Evolutionary conservation across 306 rosid species (phyloP).

Genomic region (Medicago ruthenica): DNA sequence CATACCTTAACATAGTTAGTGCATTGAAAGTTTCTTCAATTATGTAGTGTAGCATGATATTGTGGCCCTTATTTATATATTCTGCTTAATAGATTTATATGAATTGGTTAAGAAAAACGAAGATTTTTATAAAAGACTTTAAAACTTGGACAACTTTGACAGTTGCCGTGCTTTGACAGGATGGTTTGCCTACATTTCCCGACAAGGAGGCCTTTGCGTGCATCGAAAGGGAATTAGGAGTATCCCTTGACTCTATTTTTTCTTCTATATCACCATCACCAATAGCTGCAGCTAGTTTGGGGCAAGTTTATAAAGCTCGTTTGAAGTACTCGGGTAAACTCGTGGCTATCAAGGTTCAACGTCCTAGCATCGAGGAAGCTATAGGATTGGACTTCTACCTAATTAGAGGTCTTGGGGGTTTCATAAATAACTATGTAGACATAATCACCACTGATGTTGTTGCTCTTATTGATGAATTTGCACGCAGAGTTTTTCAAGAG

Average conservation of each 20-base stretch:
- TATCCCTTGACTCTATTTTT: constrained; percentile 69
- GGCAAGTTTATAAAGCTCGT: constrained; percentile 90
- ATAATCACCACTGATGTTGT: constrained; percentile 78
- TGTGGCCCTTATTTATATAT: constrained; percentile 12
- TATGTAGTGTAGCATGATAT: constrained; percentile 25
- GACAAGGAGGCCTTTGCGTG: constrained; percentile 83
- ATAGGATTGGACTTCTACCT: constrained; percentile 88
- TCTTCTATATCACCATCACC: constrained; percentile 82
- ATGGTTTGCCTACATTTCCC: constrained; percentile 88
- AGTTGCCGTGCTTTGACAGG: constrained; percentile 54
- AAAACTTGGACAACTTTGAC: constrained; percentile 21
- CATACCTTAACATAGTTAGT: too few species aligned
- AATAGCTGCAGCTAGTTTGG: constrained; percentile 92
- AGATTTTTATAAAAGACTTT: constrained; percentile 24
- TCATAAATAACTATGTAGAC: constrained; percentile 82
- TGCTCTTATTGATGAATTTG: constrained; percentile 90
- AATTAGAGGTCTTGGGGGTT: constrained; percentile 75
- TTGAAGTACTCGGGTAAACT: constrained; percentile 65
- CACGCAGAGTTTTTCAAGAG: constrained; percentile 88
- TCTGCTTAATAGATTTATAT: not conserved
- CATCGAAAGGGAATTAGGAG: constrained; percentile 77
- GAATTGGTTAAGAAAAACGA: not conserved
- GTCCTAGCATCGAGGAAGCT: constrained; percentile 90
- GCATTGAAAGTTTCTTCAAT: too few species aligned
- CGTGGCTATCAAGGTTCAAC: constrained; percentile 92